Base-by-base conservation (phyloP, 148 eudicot species). In the Silene conica region DNA sequence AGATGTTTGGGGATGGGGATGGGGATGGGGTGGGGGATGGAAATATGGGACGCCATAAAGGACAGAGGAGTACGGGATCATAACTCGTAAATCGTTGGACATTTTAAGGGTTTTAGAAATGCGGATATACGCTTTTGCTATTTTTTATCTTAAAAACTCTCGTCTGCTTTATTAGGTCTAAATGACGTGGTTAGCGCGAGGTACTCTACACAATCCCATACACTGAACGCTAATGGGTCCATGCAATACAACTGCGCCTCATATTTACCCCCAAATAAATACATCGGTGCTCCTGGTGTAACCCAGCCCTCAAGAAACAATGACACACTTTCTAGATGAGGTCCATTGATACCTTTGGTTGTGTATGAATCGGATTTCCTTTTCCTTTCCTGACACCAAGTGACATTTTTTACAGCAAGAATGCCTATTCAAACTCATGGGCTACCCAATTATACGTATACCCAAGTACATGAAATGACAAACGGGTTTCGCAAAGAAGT, bases 241-340 rank as follows among this genome's bases (percentile, higher is more conserved):
- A 45, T 76, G 34, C 95, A 88, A 73, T 85, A 80, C 43, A 80
- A 78, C 64, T 25, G 81, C 58, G 23, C 88, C 77, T 86, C 97
- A 72, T 84, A 76, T 66, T 56, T 84, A 38, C 81, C 84, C 65
- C 83, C 78, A 52, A 82, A 86, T 76, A 91, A 89, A 56, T 80
- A 80, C 69, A 64, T 84, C 14, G 74, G 67, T 77, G 12, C 87
- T 71, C 72, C 86, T 2, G 80, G 73, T 84, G 82, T 81, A 76
- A 68, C 73, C 76, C 92, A 87, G 61, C 83, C 81, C 69, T 60
- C 82, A 67, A 75, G 82, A 75, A 85, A 41, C 80, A 88, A 88
- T 26, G 75, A 73, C 71, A 34, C 83, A 34, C 79, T 85, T 43
- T 89, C 92, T 71, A 83, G 87, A n/a, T n/a, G n/a, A n/a, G n/a